Evolutionary conservation across 208 protist species (phyloP), one percentile per base, ranked within the genome.

Genomic region (Entamoeba histolytica): DNA sequence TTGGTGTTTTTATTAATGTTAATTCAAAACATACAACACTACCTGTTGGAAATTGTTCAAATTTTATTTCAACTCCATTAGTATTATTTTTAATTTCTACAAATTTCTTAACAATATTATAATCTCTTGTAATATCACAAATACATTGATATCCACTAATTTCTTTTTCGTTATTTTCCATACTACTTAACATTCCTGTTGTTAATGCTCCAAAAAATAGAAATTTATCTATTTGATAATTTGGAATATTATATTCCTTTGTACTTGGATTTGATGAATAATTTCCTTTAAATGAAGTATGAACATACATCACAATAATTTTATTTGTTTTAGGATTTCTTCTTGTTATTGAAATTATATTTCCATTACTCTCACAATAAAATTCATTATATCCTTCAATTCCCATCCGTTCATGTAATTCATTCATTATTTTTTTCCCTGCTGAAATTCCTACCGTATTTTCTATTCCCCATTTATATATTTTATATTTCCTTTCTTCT

Each of bases 311-410:
- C 44, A 92, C 57, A 61, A 94, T 10, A 8, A 2, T 31, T 31
- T 95, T n/a, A 31, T 93, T 51, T 12, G 93, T 95, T 15, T 91
- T 31, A 7, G 92, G 92, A 44, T 57, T 49, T 55, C 92, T 69
- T 35, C 94, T 91, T 14, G 93, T 95, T 39, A 95, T 4, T 5
- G 31, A n/a, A 49, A 95, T 5, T 23, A 95, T 55, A 51, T 95
- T 61, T 12, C 12, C n/a, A 5, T 91, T 91, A 14, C 4, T 17
- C 1, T 91, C 23, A 28, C 23, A 28, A 91, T 91, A 35, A 35
- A 91, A 35, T 17, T 91, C 69, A 1, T 10, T 14, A 39, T 35
- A 91, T 14, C 69, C 92, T 49, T 69, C 47, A 47, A 12, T 14
- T 8, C 50, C 4, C 94, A 47, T 39, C 87, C 78, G 23, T 94